These are phyloP conservation scores for Saprolegnia parasitica DNA, from an alignment of 352 stramenopile species.

Conservation along the genomic window DNA sequence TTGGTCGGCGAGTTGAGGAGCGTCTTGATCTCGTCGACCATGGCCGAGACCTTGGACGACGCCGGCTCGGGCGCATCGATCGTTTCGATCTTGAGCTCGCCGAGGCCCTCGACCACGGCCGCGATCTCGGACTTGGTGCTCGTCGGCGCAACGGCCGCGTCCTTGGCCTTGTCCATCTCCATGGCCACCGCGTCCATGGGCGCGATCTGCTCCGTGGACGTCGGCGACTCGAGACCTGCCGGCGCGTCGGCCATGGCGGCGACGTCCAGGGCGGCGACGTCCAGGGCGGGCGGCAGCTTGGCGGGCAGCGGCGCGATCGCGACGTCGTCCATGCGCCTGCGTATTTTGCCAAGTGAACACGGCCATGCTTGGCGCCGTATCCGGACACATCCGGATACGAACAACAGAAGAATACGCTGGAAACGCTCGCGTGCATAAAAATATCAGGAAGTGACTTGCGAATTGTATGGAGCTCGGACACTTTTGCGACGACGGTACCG, in stretches of 20 bases:
- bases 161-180: not conserved
- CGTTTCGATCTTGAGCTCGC: too few relatives aligned
- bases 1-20: slow-evolving; percentile 26
- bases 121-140: too few relatives aligned
- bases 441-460: not conserved
- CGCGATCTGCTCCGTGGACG: not conserved
- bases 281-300: too few relatives aligned
- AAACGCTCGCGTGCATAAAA: not conserved
- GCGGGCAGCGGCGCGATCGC: not conserved
- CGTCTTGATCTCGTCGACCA: slow-evolving; percentile 27
- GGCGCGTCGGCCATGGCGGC: too few relatives aligned
- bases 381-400: not conserved
- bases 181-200: not conserved
- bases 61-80: not conserved
- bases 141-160: too few relatives aligned
- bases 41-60: slow-evolving; percentile 6
- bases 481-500: too few relatives aligned
- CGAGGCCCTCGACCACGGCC: too few relatives aligned
- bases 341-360: not conserved
- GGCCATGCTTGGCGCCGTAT: not conserved
- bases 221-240: not conserved
- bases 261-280: not conserved
- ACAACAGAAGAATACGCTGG: not conserved
- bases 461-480: not conserved
- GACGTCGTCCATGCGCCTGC: not conserved